These are phyloP conservation scores for Globisporangium cederbergense DNA, from an alignment of 352 stramenopile species.

Conservation along the genomic window DNA sequence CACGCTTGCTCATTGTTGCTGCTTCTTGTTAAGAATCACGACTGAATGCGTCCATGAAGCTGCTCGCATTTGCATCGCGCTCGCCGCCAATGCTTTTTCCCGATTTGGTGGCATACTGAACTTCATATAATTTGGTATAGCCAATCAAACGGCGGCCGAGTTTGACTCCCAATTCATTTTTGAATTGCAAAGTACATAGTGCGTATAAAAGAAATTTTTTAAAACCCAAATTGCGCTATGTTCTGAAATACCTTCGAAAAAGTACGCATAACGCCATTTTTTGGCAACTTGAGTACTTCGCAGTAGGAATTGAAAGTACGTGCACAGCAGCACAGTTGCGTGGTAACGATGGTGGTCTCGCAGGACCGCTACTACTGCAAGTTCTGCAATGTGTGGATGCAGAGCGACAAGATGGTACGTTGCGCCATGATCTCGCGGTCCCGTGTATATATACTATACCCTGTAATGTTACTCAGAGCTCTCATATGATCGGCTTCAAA, in stretches of 20 bases:
- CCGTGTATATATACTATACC: constrained; percentile 3
- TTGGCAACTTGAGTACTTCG: neutral
- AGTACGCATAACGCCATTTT: neutral
- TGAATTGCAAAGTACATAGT: too few species aligned
- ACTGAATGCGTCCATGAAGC: constrained; percentile 28
- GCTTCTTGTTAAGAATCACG: constrained; percentile 83
- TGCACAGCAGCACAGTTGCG: neutral
- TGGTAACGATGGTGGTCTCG: constrained; percentile 45
- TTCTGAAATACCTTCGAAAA: neutral
- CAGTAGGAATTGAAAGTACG: neutral
- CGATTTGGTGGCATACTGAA: too few species aligned
- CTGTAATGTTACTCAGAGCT: neutral
- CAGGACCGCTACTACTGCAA: constrained; percentile 81
- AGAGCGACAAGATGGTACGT: constrained; percentile 67
- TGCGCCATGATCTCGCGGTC: neutral
- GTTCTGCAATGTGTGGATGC: constrained; percentile 88
- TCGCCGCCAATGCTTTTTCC: constrained; percentile 12
- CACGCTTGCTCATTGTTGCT: constrained; percentile 82
- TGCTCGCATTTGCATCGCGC: neutral
- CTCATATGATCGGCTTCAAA: neutral
- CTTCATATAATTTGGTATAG: too few species aligned
- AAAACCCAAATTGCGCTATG: too few species aligned
- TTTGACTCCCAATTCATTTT: neutral
- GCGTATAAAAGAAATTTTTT: too few species aligned
- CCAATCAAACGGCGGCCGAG: too few species aligned